Percentiles rank a stretch among this genome's conserved stretches.
phyloP scores from a whole-genome alignment of 257 asterid species.

The Ilex aquifolium region DNA sequence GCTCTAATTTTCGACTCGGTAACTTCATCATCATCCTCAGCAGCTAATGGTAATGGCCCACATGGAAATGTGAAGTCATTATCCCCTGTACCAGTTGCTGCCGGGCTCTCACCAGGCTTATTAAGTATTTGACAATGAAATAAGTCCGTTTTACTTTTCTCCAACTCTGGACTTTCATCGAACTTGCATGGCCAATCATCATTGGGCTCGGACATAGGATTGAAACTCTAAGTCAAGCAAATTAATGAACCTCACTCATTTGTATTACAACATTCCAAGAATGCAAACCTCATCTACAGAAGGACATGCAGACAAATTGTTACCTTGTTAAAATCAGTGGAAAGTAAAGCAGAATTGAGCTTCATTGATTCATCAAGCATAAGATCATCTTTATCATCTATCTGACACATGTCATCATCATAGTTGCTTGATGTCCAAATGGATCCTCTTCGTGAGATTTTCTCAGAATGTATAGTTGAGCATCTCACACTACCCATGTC shows the following conservation, averaged over 20 bases:
- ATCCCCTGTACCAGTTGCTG: slow-evolving; percentile 40
- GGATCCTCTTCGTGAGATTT: slow-evolving; percentile 43
- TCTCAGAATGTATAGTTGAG: slow-evolving; percentile 49
- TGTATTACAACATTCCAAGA: slow-evolving; percentile 1
- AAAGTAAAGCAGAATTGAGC: slow-evolving; percentile 34
- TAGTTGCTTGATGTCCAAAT: slow-evolving; percentile 63
- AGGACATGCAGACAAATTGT: slow-evolving; percentile 14
- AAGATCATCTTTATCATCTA: slow-evolving; percentile 63
- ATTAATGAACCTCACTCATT: slow-evolving; percentile 12
- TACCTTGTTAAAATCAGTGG: slow-evolving; percentile 71
- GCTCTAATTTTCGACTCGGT: slow-evolving; percentile 89
- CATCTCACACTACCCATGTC: slow-evolving; percentile 39
- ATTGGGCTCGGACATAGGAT: slow-evolving; percentile 85
- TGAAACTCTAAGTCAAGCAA: slow-evolving; percentile 57
- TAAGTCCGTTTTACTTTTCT: slow-evolving; percentile 32
- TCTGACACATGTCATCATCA: slow-evolving; percentile 88
- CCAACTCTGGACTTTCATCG: slow-evolving; percentile 65
- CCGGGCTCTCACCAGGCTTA: slow-evolving; percentile 33
- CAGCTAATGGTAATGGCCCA: slow-evolving; percentile 44
- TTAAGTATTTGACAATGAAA: slow-evolving; percentile 33
- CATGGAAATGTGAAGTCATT: slow-evolving; percentile 62
- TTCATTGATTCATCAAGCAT: slow-evolving; percentile 56
- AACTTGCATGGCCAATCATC: slow-evolving; percentile 75
- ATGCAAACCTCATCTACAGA: slow-evolving; percentile 3
- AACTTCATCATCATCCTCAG: slow-evolving; percentile 82